Conservation (phyloP, 805 yeast species). For the Kodamaea restingae region DNA sequence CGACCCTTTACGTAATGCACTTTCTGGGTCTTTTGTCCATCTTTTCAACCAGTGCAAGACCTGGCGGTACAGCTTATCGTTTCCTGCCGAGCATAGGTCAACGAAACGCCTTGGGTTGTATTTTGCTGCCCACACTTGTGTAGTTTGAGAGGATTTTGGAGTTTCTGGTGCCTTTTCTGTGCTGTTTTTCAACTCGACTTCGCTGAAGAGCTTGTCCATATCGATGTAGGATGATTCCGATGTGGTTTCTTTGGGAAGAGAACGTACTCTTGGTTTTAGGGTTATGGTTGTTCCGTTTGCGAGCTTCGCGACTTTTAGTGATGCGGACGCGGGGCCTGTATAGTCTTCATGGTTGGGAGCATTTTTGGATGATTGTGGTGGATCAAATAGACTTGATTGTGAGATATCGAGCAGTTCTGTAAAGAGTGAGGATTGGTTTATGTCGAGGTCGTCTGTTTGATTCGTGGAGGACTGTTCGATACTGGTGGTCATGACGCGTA, state of each 20-base stretch:
- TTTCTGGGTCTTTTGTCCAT: constrained; percentile 20
- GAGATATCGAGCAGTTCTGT: not conserved
- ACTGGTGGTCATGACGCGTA: constrained; percentile 1
- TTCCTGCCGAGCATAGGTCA: constrained; percentile 42
- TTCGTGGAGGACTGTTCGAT: too few relatives aligned
- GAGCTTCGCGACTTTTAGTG: constrained; percentile 11
- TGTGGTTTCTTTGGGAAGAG: constrained; percentile 1
- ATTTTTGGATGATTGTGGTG: too few relatives aligned
- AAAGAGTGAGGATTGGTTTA: not conserved
- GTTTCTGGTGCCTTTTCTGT: constrained; percentile 6
- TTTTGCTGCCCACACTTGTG: constrained; percentile 37
- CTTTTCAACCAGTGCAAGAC: constrained; percentile 39
- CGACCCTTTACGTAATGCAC: not conserved
- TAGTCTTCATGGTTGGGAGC: not conserved
- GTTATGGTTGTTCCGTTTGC: constrained; percentile 9
- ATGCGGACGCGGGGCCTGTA: constrained; percentile 3
- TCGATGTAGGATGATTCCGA: constrained; percentile 11
- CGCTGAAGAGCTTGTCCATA: constrained; percentile 13
- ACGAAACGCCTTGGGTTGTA: constrained; percentile 34
- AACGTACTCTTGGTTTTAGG: constrained; percentile 7
- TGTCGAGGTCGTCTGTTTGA: not conserved
- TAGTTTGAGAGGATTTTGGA: not conserved
- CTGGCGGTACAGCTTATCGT: constrained; percentile 37
- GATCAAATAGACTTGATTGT: not conserved
- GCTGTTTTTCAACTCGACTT: constrained; percentile 11